A percentile compares a stretch with the other conserved stretches of the same genome.
These are phyloP conservation scores for Aspergillus versicolor DNA, from an alignment of 2,329 filamentous ascomycete genomes.

Conservation along the genomic window DNA sequence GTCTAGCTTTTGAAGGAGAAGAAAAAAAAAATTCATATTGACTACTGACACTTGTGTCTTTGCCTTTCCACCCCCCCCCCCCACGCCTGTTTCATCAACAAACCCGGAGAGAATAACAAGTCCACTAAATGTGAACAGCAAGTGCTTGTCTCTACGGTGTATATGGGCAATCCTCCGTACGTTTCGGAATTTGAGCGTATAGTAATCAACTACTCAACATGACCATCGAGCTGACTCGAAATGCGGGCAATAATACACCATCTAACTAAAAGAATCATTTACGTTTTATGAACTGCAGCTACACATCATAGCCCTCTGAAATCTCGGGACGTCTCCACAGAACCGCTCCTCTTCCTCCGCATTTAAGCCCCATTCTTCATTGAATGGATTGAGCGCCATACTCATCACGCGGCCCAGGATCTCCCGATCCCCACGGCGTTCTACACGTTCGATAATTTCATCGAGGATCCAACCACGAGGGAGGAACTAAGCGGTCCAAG, in stretches of 20 bases:
- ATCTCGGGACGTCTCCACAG: constrained; percentile 79
- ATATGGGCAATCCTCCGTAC: neutral
- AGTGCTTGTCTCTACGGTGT: neutral
- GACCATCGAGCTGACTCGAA: neutral
- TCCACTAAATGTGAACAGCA: neutral
- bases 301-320: constrained; percentile 81
- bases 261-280: neutral
- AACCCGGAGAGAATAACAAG: neutral
- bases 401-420: constrained; percentile 77
- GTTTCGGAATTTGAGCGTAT: neutral
- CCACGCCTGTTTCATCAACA: neutral
- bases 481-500: constrained; percentile 59
- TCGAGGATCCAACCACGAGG: constrained; percentile 90
- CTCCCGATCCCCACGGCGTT: constrained; percentile 77
- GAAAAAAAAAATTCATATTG: constrained; percentile 3
- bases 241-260: neutral
- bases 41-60: constrained; percentile 1
- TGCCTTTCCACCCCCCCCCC: neutral
- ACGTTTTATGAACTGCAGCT: constrained; percentile 76
- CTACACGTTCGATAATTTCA: constrained; percentile 85
- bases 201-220: neutral
- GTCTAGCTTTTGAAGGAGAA: constrained; percentile 10
- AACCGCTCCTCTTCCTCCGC: constrained; percentile 76
- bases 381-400: constrained; percentile 80
- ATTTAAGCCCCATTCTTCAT: constrained; percentile 65